Evolutionary conservation across 768 basidiomycete species (phyloP).

Genomic region (Termitomyces sp.): DNA sequence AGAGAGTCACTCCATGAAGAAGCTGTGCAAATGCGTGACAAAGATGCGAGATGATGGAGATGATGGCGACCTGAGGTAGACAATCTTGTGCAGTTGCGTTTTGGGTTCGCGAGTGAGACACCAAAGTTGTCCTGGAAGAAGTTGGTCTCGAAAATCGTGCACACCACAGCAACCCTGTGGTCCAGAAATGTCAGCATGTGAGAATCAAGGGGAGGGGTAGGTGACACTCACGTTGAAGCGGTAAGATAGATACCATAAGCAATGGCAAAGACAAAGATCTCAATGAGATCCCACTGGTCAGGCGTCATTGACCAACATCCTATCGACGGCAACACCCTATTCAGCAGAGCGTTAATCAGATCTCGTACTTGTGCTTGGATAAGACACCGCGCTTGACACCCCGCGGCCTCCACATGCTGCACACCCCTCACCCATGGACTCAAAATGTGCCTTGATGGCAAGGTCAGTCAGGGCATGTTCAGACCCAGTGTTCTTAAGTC

Average conservation of each 20-base stretch:
- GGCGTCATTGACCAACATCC: constrained; percentile 87
- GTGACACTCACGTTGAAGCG: constrained; percentile 72
- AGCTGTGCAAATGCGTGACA: constrained; percentile 88
- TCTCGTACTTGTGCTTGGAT: constrained; percentile 99
- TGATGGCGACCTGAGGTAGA: constrained; percentile 97
- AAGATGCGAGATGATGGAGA: constrained; percentile 99
- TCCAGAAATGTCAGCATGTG: constrained; percentile 9
- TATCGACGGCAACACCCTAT: constrained; percentile 96
- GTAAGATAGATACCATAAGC: constrained; percentile 96
- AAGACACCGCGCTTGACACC: no score
- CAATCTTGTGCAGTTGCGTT: constrained; percentile 76
- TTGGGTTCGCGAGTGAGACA: constrained; percentile 53
- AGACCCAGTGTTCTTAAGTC: not conserved
- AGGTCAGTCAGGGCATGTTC: not conserved
- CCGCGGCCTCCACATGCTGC: no score
- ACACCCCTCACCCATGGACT: no score
- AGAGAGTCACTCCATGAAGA: constrained; percentile 96
- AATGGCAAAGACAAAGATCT: constrained; percentile 94
- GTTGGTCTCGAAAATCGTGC: constrained; percentile 77
- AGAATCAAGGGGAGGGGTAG: not conserved
- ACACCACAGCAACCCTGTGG: constrained; percentile 65
- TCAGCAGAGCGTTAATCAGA: constrained; percentile 96
- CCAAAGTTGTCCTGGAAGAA: constrained; percentile 91
- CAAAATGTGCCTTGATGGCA: not conserved
- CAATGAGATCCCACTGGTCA: constrained; percentile 92